Conservation (phyloP, 352 stramenopile genomes). For the Aphanomyces stellatus region DNA sequence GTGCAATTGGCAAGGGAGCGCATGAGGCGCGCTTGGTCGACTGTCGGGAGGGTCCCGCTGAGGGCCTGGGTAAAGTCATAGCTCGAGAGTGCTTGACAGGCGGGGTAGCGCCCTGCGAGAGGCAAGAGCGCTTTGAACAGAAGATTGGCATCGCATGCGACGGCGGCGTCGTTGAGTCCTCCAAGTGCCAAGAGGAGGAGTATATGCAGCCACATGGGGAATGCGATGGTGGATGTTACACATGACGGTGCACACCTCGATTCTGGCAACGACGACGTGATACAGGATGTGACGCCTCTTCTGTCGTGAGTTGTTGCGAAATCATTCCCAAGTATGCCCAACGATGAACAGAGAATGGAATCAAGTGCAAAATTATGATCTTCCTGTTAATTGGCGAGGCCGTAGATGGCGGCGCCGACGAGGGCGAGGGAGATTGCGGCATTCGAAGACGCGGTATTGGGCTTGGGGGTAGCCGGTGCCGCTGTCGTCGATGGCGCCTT, state of each 20-base stretch:
- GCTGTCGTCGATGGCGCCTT: not conserved
- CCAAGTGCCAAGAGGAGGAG: no score
- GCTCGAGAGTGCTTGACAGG: not conserved
- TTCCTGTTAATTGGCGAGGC: not conserved
- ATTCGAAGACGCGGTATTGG: not conserved
- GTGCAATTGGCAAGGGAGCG: not conserved
- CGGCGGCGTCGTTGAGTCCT: no score
- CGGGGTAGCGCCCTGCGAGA: not conserved
- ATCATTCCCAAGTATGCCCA: not conserved
- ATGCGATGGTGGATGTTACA: no score
- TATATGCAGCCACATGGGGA: no score
- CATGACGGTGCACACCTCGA: no score
- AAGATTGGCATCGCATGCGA: not conserved
- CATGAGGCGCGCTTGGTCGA: not conserved
- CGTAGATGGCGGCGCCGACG: not conserved
- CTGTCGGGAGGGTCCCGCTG: not conserved
- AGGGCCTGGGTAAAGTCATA: not conserved
- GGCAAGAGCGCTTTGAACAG: not conserved
- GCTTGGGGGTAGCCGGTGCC: not conserved
- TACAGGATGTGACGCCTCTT: no score
- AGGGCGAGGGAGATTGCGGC: not conserved
- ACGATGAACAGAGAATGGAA: not conserved
- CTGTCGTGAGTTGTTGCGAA: no score
- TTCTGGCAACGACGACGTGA: no score
- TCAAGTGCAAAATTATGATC: not conserved